Percentiles rank a stretch among this genome's conserved stretches.
Conservation (phyloP, 2,329 filamentous ascomycete genomes). For the Nothophaeocryptopus gaeumannii region DNA sequence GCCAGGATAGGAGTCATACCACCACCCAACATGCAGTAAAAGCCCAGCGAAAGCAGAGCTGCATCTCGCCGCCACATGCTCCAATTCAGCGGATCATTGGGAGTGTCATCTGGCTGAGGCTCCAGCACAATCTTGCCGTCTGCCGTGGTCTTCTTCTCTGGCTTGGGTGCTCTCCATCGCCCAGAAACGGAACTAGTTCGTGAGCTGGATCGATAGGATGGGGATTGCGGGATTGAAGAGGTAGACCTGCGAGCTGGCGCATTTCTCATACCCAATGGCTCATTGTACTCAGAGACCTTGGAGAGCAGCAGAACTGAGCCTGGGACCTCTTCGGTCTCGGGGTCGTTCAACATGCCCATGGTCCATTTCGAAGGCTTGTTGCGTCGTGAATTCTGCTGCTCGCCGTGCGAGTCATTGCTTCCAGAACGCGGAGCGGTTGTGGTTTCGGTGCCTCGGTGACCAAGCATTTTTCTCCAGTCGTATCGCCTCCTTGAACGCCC, state of each 20-base stretch:
- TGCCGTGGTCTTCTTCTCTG: conserved; percentile 68
- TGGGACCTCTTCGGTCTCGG: conserved; percentile 79
- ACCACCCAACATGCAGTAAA: conserved; percentile 90
- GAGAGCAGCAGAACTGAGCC: conserved; percentile 62
- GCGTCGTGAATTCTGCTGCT: conserved; percentile 10
- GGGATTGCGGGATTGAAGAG: conserved; percentile 51
- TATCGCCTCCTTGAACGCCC: conserved; percentile 22
- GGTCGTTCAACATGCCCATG: conserved; percentile 81
- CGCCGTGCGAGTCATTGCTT: conserved; percentile 11
- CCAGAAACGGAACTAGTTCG: conserved; percentile 9
- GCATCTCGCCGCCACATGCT: conserved; percentile 73
- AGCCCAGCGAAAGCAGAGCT: conserved; percentile 76
- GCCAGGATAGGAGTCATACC: conserved; percentile 89
- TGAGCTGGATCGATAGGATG: conserved; percentile 26
- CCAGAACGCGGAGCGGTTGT: conserved; percentile 11
- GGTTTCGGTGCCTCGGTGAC: conserved; percentile 6
- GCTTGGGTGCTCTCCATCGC: conserved; percentile 9
- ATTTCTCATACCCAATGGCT: conserved; percentile 60
- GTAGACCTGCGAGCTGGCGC: conserved; percentile 60
- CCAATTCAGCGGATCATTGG: conserved; percentile 94
- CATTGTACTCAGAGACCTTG: conserved; percentile 55
- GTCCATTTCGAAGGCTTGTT: conserved; percentile 46
- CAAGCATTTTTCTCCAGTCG: conserved; percentile 25
- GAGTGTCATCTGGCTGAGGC: conserved; percentile 85
- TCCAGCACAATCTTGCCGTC: conserved; percentile 84